These are phyloP conservation scores for Andrographis paniculata DNA, from an alignment of 305 asterid species.

Conservation along the genomic window DNA sequence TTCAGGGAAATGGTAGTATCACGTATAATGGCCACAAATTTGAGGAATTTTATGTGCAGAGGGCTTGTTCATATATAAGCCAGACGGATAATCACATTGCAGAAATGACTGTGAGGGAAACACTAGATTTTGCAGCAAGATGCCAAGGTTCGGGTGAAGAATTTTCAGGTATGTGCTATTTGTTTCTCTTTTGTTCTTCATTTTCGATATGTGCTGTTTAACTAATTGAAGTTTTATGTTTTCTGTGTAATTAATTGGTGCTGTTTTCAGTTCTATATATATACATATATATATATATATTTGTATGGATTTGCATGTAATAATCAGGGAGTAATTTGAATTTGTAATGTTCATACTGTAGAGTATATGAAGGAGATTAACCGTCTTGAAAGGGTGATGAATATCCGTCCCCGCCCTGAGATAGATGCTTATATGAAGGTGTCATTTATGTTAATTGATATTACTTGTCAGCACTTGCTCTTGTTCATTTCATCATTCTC, in stretches of 20 bases:
- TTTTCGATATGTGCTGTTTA: neutral
- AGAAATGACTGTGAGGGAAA: constrained; percentile 84
- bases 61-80: constrained; percentile 79
- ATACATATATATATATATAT: too few relatives aligned
- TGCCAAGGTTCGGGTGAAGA: constrained; percentile 80
- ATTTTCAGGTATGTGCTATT: constrained; percentile 43
- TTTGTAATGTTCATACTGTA: constrained; percentile 22
- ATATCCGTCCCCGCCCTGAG: constrained; percentile 71
- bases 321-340: too few relatives aligned
- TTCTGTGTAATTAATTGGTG: too few relatives aligned
- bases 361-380: constrained; percentile 61
- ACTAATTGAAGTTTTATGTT: too few relatives aligned
- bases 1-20: constrained; percentile 60
- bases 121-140: constrained; percentile 81
- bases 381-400: constrained; percentile 55
- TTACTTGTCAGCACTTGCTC: too few relatives aligned
- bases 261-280: too few relatives aligned
- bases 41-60: constrained; percentile 56
- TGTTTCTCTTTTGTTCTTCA: neutral
- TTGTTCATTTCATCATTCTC: neutral
- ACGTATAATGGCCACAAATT: constrained; percentile 65
- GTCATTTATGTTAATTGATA: neutral
- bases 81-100: constrained; percentile 92
- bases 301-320: too few relatives aligned
- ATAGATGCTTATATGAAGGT: constrained; percentile 97